phyloP scores from a whole-genome alignment of 371 early-diverging fungal species.

The Aphelidium insulamus region DNA sequence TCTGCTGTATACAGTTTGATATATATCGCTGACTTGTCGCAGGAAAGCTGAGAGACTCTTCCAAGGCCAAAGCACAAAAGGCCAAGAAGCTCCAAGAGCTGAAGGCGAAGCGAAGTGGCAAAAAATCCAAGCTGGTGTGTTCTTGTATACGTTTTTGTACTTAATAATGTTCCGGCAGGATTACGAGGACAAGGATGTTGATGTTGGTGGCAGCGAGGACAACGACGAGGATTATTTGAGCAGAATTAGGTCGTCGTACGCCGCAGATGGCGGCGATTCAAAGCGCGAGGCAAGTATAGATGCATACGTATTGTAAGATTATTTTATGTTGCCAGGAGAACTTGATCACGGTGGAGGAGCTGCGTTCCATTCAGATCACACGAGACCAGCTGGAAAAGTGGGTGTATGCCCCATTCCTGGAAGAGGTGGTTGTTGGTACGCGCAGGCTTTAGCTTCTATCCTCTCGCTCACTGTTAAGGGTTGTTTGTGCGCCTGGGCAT shows the following conservation, averaged over 20 bases:
- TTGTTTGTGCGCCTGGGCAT: conserved; percentile 38
- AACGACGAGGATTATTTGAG: conserved; percentile 8
- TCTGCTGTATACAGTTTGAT: conserved; percentile 1
- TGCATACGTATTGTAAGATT: neutral
- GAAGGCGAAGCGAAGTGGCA: too few species aligned
- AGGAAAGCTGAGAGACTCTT: neutral
- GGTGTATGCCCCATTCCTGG: conserved; percentile 44
- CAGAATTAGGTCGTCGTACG: neutral
- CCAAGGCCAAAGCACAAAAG: too few species aligned
- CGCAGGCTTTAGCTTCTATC: neutral
- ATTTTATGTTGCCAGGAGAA: conserved; percentile 14
- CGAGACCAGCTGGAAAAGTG: conserved; percentile 43
- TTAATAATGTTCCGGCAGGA: conserved; percentile 6
- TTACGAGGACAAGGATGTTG: conserved; percentile 16
- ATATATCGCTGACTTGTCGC: conserved; percentile 1
- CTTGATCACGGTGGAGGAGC: conserved; percentile 30
- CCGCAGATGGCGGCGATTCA: neutral
- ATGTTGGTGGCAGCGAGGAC: conserved; percentile 7
- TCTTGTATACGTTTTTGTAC: too few species aligned
- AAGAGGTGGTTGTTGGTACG: conserved; percentile 27
- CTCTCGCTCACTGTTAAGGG: neutral
- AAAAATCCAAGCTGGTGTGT: too few species aligned
- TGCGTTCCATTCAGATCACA: conserved; percentile 28
- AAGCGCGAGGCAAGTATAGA: neutral
- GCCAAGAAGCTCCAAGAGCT: too few species aligned